Percentiles rank a stretch among this genome's conserved stretches.
These are phyloP conservation scores for Abelmoschus esculentus DNA, from an alignment of 345 rosid genomes.

Conservation along the genomic window DNA sequence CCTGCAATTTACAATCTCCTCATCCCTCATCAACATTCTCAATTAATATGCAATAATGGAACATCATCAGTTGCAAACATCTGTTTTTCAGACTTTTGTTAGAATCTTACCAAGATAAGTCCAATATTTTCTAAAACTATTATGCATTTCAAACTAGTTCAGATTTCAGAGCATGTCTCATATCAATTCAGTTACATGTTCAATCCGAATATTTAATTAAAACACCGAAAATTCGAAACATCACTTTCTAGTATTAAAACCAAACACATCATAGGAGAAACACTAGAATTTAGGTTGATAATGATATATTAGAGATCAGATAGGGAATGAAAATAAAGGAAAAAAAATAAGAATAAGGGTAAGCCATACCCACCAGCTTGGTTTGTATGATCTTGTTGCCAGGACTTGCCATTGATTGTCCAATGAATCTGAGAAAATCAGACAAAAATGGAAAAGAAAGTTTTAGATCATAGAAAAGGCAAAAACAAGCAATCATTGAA, in stretches of 20 bases:
- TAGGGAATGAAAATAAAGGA: background rate
- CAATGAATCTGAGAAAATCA: background rate
- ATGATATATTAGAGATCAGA: background rate
- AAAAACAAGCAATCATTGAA: slow-evolving; percentile 5
- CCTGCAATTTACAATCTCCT: slow-evolving; percentile 26
- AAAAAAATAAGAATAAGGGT: slow-evolving; percentile 9
- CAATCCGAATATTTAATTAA: background rate
- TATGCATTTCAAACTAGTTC: background rate
- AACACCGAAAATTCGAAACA: too few species aligned
- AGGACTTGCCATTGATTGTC: slow-evolving; percentile 46
- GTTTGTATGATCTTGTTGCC: slow-evolving; percentile 66
- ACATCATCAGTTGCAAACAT: background rate
- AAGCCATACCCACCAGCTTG: slow-evolving; percentile 71
- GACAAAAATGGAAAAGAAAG: background rate
- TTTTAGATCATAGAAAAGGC: background rate
- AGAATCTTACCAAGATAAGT: background rate
- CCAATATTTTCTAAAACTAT: background rate
- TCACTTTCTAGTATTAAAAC: background rate
- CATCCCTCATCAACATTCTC: slow-evolving; percentile 1
- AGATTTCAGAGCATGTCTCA: background rate
- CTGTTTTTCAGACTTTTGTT: background rate
- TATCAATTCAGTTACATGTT: background rate
- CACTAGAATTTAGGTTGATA: background rate
- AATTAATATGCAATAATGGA: background rate
- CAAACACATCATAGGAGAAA: background rate